Percentiles rank a stretch among this genome's conserved stretches.
These are phyloP conservation scores for Tephrocybe rancida DNA, from an alignment of 768 basidiomycete genomes.

Conservation along the genomic window DNA sequence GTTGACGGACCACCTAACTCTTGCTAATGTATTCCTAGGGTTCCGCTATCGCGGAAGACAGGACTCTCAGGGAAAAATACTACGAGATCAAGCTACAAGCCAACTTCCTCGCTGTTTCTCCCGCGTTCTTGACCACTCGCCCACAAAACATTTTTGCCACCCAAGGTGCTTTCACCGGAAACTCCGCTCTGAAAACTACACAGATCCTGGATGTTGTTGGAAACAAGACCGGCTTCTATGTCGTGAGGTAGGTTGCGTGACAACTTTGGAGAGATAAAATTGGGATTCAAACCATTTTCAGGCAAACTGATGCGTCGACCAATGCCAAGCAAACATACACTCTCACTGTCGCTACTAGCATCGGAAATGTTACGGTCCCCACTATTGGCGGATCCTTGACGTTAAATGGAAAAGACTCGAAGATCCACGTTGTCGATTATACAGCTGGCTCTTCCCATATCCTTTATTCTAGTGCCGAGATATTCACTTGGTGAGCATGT, in stretches of 20 bases:
- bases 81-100: constrained; percentile 56
- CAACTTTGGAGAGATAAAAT: too few species aligned
- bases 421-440: constrained; percentile 54
- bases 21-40: constrained; percentile 32
- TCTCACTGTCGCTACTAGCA: constrained; percentile 46
- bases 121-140: constrained; percentile 49
- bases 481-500: constrained; percentile 44
- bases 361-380: constrained; percentile 43
- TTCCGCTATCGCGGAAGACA: constrained; percentile 51
- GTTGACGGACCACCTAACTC: background rate
- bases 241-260: constrained; percentile 34
- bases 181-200: constrained; percentile 49
- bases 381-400: constrained; percentile 43
- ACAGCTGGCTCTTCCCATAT: constrained; percentile 42
- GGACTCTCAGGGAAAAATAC: constrained; percentile 54
- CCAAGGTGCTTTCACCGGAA: constrained; percentile 50
- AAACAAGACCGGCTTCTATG: constrained; percentile 48
- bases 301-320: constrained; percentile 42
- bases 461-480: constrained; percentile 51
- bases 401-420: constrained; percentile 54
- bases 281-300: constrained; percentile 7
- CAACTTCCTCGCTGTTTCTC: constrained; percentile 51
- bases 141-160: constrained; percentile 42
- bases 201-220: constrained; percentile 50
- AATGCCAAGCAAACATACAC: constrained; percentile 41